These are phyloP conservation scores for Acephala macrosclerotiorum DNA, from an alignment of 2,329 filamentous ascomycete species.

Conservation along the genomic window DNA sequence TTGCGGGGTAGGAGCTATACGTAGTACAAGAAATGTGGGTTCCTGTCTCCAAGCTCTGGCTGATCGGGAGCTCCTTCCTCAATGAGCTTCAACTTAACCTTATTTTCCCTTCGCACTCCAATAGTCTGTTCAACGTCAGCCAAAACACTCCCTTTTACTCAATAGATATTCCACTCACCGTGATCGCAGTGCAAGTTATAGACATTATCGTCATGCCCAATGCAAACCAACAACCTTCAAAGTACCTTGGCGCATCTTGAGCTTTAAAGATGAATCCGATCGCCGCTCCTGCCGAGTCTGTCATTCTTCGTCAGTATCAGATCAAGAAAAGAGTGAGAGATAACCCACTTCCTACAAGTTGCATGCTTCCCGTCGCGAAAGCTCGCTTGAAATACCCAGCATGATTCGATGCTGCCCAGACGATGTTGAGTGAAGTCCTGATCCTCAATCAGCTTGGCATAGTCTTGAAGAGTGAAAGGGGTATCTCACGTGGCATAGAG, in stretches of 20 bases:
- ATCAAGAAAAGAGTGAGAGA: neutral
- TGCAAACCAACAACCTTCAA: conserved; percentile 13
- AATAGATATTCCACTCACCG: neutral
- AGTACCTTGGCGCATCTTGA: conserved; percentile 10
- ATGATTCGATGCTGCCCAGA: conserved; percentile 12
- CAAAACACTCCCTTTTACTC: neutral
- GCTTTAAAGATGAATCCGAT: conserved; percentile 14
- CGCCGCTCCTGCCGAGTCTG: conserved; percentile 14
- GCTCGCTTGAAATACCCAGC: conserved; percentile 19
- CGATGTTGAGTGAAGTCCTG: conserved; percentile 11
- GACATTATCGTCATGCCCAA: conserved; percentile 13
- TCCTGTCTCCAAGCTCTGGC: conserved; percentile 13
- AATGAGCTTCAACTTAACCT: neutral
- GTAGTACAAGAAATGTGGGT: conserved; percentile 15
- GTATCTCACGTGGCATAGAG: conserved; percentile 12
- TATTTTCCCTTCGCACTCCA: conserved; percentile 2
- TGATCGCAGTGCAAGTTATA: conserved; percentile 4
- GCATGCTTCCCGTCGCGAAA: conserved; percentile 10
- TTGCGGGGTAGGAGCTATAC: neutral
- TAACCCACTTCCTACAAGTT: conserved; percentile 14
- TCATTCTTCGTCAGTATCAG: neutral
- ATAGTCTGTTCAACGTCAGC: neutral
- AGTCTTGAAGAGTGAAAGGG: neutral
- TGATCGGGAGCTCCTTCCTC: conserved; percentile 8
- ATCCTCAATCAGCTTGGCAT: neutral